A percentile compares a stretch with the other conserved stretches of the same genome.
Evolutionary conservation across 371 early-diverging fungal genomes (phyloP).

Genomic region (Mucor ambiguus): DNA sequence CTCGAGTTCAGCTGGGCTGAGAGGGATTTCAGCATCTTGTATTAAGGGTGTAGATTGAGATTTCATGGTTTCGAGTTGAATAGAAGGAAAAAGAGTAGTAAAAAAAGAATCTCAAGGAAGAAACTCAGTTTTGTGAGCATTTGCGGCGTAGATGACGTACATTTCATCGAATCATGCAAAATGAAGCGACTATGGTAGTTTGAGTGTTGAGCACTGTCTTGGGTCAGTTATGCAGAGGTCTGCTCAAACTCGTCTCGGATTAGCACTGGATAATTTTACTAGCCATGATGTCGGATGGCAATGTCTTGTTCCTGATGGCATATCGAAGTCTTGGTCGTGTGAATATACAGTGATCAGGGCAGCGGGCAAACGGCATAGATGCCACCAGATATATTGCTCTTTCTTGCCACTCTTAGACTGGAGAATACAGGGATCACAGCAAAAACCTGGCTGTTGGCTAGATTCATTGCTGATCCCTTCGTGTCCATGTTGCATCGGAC

Average conservation of each 20-base stretch:
- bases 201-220: too few species aligned
- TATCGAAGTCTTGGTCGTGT: not conserved
- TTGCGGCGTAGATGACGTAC: not conserved
- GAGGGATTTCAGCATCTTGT: slow-evolving; percentile 44
- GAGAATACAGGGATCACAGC: not conserved
- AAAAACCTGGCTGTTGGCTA: not conserved
- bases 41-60: slow-evolving; percentile 39
- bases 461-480: not conserved
- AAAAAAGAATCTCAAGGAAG: not conserved
- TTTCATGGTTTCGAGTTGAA: slow-evolving; percentile 20
- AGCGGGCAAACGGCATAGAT: not conserved
- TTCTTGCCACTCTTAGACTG: too few species aligned
- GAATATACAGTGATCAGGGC: not conserved
- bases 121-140: not conserved
- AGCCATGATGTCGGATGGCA: not conserved
- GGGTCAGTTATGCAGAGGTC: too few species aligned
- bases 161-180: not conserved
- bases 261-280: too few species aligned
- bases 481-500: not conserved
- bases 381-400: too few species aligned
- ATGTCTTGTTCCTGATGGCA: not conserved
- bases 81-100: not conserved
- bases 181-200: not conserved
- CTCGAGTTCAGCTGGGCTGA: slow-evolving; percentile 43
- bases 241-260: too few species aligned